Conservation (phyloP, 257 asterid genomes). For the Solanum virginianum region DNA sequence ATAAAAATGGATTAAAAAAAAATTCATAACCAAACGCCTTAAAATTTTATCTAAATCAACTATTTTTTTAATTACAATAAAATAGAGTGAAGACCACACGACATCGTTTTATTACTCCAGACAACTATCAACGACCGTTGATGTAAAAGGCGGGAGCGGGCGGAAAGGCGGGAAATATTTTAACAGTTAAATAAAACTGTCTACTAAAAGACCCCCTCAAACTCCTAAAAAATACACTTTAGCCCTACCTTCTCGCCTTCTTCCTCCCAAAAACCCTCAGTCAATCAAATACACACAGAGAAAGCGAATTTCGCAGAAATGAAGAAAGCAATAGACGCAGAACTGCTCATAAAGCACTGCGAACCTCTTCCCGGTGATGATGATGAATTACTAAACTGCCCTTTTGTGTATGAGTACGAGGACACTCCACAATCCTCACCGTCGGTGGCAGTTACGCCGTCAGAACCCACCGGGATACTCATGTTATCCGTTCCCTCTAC, state of each 20-base stretch:
- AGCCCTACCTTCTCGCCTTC: background rate
- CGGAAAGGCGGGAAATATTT: background rate
- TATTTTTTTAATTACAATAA: too few species aligned
- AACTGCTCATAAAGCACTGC: conserved; percentile 1
- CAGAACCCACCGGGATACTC: conserved; percentile 9
- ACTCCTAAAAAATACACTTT: background rate
- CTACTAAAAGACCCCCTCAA: background rate
- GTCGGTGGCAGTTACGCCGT: conserved; percentile 1
- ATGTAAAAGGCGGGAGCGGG: background rate
- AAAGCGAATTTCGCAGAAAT: background rate
- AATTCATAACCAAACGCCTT: too few species aligned
- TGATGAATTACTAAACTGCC: conserved; percentile 14
- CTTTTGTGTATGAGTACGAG: conserved; percentile 19
- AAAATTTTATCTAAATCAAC: too few species aligned
- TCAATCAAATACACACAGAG: background rate
- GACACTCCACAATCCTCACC: background rate
- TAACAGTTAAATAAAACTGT: background rate
- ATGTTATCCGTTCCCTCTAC: conserved; percentile 23
- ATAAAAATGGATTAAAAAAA: too few species aligned
- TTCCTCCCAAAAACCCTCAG: background rate
- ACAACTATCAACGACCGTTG: background rate
- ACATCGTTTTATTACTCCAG: background rate
- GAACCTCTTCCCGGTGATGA: conserved; percentile 14
- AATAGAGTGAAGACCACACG: background rate
- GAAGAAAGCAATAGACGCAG: background rate